These are phyloP conservation scores for Hemileccinum impolitum DNA, from an alignment of 768 basidiomycete genomes.

Conservation along the genomic window DNA sequence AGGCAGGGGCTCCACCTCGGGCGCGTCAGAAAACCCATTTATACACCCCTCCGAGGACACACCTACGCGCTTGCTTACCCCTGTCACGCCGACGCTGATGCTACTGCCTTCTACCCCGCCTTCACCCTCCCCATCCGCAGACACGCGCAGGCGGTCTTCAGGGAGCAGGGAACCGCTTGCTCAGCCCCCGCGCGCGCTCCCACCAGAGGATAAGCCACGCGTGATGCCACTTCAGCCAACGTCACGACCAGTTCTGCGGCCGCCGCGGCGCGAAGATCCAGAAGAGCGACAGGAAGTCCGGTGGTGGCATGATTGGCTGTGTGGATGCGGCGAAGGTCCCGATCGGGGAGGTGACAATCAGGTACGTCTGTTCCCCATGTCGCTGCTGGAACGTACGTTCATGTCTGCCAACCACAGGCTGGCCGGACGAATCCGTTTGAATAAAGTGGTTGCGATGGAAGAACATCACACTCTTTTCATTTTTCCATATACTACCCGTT, in stretches of 20 bases:
- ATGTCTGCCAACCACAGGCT: constrained; percentile 41
- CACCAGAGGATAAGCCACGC: constrained; percentile 34
- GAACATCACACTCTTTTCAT: neutral
- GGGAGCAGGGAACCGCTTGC: constrained; percentile 14
- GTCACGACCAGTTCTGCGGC: constrained; percentile 28
- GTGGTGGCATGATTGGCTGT: constrained; percentile 89
- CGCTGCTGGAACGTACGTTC: neutral
- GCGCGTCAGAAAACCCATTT: constrained; percentile 42
- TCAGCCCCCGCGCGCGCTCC: constrained; percentile 52
- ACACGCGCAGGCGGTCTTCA: constrained; percentile 25
- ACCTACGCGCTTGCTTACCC: neutral
- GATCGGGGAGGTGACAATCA: constrained; percentile 72
- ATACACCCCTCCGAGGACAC: constrained; percentile 28
- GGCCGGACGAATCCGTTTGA: constrained; percentile 69
- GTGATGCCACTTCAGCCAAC: constrained; percentile 35
- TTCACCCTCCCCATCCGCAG: constrained; percentile 35
- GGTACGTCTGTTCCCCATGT: constrained; percentile 38
- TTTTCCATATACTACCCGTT: constrained; percentile 6
- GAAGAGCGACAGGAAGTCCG: constrained; percentile 39
- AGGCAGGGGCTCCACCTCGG: neutral
- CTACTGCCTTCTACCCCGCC: constrained; percentile 4
- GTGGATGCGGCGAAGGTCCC: constrained; percentile 73
- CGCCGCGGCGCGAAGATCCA: constrained; percentile 19
- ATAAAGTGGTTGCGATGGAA: constrained; percentile 17
- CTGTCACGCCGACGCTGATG: constrained; percentile 1